Percentiles rank a stretch among this genome's conserved stretches.
phyloP scores from a whole-genome alignment of 805 yeast species.

The Saturnispora sekii region DNA sequence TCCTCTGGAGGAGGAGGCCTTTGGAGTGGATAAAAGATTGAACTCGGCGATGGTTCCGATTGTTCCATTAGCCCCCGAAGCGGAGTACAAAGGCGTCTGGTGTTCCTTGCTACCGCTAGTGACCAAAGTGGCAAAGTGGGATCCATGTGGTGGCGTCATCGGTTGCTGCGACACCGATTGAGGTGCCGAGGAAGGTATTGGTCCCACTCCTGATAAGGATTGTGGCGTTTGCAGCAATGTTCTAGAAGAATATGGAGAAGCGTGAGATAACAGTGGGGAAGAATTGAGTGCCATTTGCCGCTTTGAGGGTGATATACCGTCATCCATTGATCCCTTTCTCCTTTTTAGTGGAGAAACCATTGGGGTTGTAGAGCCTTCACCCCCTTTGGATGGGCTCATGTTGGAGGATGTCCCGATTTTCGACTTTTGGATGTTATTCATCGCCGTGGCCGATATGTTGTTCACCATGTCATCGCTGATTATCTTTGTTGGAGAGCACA shows the following conservation, averaged over 20 bases:
- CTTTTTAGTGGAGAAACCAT: constrained; percentile 24
- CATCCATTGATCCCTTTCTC: constrained; percentile 13
- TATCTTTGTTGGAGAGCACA: constrained; percentile 16
- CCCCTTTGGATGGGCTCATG: not conserved
- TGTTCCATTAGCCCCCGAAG: too few relatives aligned
- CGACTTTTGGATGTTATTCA: constrained; percentile 13
- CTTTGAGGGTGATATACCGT: constrained; percentile 21
- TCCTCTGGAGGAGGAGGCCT: constrained; percentile 22
- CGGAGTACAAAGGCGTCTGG: not conserved
- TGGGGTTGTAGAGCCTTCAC: constrained; percentile 7
- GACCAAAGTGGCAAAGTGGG: not conserved
- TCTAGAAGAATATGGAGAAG: constrained; percentile 16
- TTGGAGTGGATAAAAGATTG: constrained; percentile 26
- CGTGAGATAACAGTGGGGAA: constrained; percentile 22
- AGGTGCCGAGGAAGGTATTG: constrained; percentile 8
- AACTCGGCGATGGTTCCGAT: not conserved
- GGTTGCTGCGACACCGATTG: constrained; percentile 19
- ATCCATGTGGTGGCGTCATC: constrained; percentile 23
- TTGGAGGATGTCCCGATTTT: not conserved
- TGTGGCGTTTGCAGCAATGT: constrained; percentile 14
- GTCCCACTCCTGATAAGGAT: constrained; percentile 10
- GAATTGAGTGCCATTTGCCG: constrained; percentile 20
- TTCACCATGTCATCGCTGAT: constrained; percentile 11
- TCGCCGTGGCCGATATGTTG: constrained; percentile 15
- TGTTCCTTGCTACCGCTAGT: not conserved